Conservation (phyloP, 2,329 filamentous ascomycete genomes). For the Dactylonectria estremocensis region DNA sequence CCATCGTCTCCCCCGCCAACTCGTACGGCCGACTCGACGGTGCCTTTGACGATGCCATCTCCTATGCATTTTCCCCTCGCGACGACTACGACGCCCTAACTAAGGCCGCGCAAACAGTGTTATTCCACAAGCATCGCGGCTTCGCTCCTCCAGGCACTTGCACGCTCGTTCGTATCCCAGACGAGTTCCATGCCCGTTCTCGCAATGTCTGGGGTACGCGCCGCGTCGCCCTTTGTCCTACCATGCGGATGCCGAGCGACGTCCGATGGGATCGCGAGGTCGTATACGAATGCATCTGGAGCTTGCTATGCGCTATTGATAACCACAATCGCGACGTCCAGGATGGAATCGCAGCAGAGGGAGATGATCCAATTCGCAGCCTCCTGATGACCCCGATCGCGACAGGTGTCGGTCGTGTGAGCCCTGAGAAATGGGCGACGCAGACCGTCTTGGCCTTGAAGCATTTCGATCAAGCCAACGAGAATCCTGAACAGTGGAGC, state of each 20-base stretch:
- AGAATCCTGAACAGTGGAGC: constrained; percentile 53
- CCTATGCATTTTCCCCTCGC: constrained; percentile 60
- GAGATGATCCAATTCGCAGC: constrained; percentile 53
- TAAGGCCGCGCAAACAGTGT: constrained; percentile 56
- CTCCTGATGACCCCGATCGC: constrained; percentile 67
- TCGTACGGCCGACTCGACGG: constrained; percentile 69
- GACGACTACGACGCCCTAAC: constrained; percentile 64
- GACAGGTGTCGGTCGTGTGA: constrained; percentile 63
- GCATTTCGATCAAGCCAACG: constrained; percentile 63
- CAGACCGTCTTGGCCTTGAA: constrained; percentile 66
- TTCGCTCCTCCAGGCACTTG: constrained; percentile 66
- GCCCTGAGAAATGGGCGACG: constrained; percentile 62
- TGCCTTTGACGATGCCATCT: constrained; percentile 69
- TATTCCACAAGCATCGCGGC: constrained; percentile 64
- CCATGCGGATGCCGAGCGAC: constrained; percentile 62
- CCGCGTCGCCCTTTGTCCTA: constrained; percentile 66
- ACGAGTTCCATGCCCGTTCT: constrained; percentile 48
- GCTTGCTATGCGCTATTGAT: constrained; percentile 63
- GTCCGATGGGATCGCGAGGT: constrained; percentile 66
- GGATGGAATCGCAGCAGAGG: constrained; percentile 10
- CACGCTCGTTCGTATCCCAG: constrained; percentile 61
- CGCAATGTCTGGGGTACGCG: constrained; percentile 59
- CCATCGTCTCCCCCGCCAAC: constrained; percentile 68
- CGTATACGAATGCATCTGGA: constrained; percentile 70
- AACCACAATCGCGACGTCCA: constrained; percentile 58